These are phyloP conservation scores for Botrytis paeoniae DNA, from an alignment of 2,329 filamentous ascomycete genomes.

Conservation along the genomic window DNA sequence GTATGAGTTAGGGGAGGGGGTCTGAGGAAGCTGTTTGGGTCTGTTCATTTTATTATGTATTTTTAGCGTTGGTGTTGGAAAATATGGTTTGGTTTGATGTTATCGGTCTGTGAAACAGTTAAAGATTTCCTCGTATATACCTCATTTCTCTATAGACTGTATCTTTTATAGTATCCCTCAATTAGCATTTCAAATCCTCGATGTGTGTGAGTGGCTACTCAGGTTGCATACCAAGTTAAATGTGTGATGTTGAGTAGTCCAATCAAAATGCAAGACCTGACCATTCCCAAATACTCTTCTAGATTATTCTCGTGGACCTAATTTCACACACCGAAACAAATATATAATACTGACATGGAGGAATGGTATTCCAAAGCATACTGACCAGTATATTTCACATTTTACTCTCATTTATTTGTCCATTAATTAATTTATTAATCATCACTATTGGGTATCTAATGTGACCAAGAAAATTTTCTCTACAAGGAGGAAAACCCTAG, in stretches of 20 bases:
- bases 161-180: not conserved
- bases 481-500: not conserved
- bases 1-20: too few species aligned
- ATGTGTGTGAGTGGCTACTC: not conserved
- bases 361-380: not conserved
- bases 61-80: not conserved
- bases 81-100: not conserved
- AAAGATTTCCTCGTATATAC: not conserved
- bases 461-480: not conserved
- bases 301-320: not conserved
- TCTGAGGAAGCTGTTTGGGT: not conserved
- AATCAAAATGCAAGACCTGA: not conserved
- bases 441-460: not conserved
- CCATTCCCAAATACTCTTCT: rapidly evolving
- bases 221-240: not conserved
- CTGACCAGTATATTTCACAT: not conserved
- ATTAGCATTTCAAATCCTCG: not conserved
- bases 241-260: too few species aligned
- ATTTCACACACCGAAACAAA: not conserved
- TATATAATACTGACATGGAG: not conserved
- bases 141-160: not conserved
- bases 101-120: not conserved
- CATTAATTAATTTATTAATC: not conserved
- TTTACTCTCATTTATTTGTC: not conserved
- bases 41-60: not conserved